Conservation (phyloP, 306 rosid genomes). For the Prunus fruticosa region DNA sequence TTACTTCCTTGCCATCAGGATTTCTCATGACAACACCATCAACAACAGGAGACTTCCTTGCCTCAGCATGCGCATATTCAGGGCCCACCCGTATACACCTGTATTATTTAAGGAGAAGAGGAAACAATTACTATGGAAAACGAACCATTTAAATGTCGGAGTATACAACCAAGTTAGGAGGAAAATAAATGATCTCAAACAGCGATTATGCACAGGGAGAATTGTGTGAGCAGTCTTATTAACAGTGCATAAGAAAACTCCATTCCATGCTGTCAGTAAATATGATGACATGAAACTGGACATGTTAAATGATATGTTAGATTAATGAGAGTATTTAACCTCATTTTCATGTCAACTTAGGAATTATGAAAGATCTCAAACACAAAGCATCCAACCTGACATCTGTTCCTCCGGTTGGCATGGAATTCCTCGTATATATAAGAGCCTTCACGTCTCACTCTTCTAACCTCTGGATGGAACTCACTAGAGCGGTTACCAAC, state of each 20-base stretch:
- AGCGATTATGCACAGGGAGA: neutral
- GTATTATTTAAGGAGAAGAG: slow-evolving; percentile 33
- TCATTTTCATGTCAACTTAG: neutral
- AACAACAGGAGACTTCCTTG: slow-evolving; percentile 99
- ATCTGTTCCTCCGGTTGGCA: slow-evolving; percentile 99
- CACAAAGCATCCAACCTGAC: slow-evolving; percentile 64
- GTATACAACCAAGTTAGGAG: neutral
- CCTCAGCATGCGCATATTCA: slow-evolving; percentile 99
- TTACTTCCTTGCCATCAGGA: slow-evolving; percentile 96
- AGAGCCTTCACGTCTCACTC: slow-evolving; percentile 97
- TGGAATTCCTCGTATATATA: slow-evolving; percentile 94
- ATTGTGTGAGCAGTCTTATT: neutral
- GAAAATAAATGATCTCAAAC: neutral
- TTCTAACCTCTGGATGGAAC: slow-evolving; percentile 91
- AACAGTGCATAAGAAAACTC: neutral
- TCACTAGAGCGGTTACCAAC: slow-evolving; percentile 99
- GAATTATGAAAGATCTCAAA: slow-evolving; percentile 8
- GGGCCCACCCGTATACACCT: slow-evolving; percentile 99
- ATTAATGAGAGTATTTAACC: neutral
- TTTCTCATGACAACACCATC: slow-evolving; percentile 99
- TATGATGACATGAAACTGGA: neutral
- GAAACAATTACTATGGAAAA: slow-evolving; percentile 14
- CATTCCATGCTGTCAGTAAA: neutral
- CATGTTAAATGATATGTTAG: neutral
- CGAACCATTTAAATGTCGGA: neutral